These are phyloP conservation scores for Pseudogymnoascus sp. DNA, from an alignment of 2,329 filamentous ascomycete species.

Conservation along the genomic window DNA sequence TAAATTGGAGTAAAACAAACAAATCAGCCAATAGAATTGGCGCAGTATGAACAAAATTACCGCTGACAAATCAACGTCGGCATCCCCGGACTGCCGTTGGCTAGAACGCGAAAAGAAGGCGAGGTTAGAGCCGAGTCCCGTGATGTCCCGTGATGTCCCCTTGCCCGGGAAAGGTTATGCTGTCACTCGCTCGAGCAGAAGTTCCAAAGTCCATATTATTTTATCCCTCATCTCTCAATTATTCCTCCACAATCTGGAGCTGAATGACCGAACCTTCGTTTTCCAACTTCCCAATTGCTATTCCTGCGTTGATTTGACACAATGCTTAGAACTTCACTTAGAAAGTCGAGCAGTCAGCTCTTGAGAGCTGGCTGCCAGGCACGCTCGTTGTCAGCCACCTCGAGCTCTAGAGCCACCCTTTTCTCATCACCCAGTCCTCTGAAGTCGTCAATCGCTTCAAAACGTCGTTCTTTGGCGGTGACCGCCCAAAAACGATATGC, in stretches of 20 bases:
- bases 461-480: constrained; percentile 38
- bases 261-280: constrained; percentile 8
- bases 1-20: constrained; percentile 3
- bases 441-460: constrained; percentile 35
- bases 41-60: neutral
- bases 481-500: constrained; percentile 45
- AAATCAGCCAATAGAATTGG: neutral
- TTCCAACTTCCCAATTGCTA: constrained; percentile 11
- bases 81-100: neutral
- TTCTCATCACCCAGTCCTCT: constrained; percentile 30
- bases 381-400: constrained; percentile 25
- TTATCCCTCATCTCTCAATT: constrained; percentile 1
- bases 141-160: constrained; percentile 4
- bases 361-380: constrained; percentile 42
- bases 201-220: constrained; percentile 3
- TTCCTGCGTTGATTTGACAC: constrained; percentile 35
- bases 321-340: constrained; percentile 66
- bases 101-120: neutral
- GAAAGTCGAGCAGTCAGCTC: constrained; percentile 57
- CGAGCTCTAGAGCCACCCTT: constrained; percentile 30
- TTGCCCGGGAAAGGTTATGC: constrained; percentile 1
- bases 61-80: neutral
- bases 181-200: neutral
- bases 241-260: constrained; percentile 5
- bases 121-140: constrained; percentile 1